A percentile compares a stretch with the other conserved stretches of the same genome.
Evolutionary conservation across 768 basidiomycete genomes (phyloP).

Genomic region (Leccinum fibrillosum): DNA sequence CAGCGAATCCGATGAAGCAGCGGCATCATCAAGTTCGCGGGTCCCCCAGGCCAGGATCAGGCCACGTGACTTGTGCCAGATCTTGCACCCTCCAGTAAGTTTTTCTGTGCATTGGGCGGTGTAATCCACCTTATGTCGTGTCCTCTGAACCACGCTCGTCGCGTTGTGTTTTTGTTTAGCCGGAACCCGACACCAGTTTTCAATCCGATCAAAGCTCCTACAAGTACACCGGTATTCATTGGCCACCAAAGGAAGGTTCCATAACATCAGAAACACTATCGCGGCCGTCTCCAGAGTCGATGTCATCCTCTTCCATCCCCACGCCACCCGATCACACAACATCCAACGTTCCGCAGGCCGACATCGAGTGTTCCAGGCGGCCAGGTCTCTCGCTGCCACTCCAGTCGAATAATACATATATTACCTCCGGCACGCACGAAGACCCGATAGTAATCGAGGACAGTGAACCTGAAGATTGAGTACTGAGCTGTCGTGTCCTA

Average conservation of each 20-base stretch:
- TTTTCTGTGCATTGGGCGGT: neutral
- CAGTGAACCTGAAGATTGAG: constrained; percentile 15
- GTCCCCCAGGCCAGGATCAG: neutral
- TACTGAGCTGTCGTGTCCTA: constrained; percentile 1
- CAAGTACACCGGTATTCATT: neutral
- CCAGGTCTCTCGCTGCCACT: constrained; percentile 2
- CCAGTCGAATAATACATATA: neutral
- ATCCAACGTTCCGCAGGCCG: neutral
- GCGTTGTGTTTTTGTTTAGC: constrained; percentile 8
- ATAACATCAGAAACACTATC: neutral
- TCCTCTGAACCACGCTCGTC: neutral
- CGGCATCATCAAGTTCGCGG: neutral
- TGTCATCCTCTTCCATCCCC: neutral
- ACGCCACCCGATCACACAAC: neutral
- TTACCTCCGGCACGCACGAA: constrained; percentile 11
- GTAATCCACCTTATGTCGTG: neutral
- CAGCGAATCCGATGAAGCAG: constrained; percentile 1
- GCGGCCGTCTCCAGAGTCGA: neutral
- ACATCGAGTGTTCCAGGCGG: constrained; percentile 1
- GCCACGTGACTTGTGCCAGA: neutral
- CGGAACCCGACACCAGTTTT: neutral
- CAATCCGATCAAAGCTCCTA: neutral
- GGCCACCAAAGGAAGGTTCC: constrained; percentile 2
- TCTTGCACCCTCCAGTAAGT: constrained; percentile 8
- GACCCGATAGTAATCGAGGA: constrained; percentile 27